These are phyloP conservation scores for Tetrahymena elliotti DNA, from an alignment of 73 alveolate genomes.

Conservation along the genomic window DNA sequence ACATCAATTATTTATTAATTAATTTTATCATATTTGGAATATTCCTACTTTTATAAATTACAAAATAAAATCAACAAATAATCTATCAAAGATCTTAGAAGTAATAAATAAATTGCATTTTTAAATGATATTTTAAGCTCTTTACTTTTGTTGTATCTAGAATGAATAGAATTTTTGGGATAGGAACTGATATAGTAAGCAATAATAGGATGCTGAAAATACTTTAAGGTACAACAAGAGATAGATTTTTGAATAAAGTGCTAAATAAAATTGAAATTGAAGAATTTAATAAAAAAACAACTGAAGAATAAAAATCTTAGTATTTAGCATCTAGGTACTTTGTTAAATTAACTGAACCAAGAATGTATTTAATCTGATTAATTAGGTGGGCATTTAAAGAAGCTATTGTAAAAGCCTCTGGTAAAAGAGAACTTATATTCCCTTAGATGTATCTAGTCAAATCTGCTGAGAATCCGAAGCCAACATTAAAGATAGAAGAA, in stretches of 20 bases:
- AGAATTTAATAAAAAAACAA: conserved; percentile 1
- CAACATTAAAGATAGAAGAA: conserved; percentile 2
- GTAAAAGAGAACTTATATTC: conserved; percentile 18
- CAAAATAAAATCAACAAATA: neutral
- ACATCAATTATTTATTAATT: neutral
- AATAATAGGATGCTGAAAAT: conserved; percentile 5
- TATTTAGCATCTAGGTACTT: neutral
- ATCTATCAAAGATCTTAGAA: neutral
- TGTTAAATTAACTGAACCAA: neutral
- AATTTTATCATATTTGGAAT: neutral
- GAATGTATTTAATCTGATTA: neutral
- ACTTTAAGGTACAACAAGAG: neutral
- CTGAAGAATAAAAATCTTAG: conserved; percentile 9
- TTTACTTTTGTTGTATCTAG: neutral
- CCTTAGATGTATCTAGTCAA: conserved; percentile 41
- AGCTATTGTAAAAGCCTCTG: conserved; percentile 67
- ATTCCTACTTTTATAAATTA: neutral
- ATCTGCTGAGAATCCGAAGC: neutral
- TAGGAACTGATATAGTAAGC: conserved; percentile 30
- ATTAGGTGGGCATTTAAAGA: conserved; percentile 71
- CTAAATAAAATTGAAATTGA: neutral
- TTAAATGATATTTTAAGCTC: neutral
- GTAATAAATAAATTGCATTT: neutral
- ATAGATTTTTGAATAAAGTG: neutral
- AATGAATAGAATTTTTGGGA: conserved; percentile 12